Evolutionary conservation across 2,329 filamentous ascomycete species (phyloP), one percentile per base, ranked within the genome.

Genomic region (Diplodia intermedia): DNA sequence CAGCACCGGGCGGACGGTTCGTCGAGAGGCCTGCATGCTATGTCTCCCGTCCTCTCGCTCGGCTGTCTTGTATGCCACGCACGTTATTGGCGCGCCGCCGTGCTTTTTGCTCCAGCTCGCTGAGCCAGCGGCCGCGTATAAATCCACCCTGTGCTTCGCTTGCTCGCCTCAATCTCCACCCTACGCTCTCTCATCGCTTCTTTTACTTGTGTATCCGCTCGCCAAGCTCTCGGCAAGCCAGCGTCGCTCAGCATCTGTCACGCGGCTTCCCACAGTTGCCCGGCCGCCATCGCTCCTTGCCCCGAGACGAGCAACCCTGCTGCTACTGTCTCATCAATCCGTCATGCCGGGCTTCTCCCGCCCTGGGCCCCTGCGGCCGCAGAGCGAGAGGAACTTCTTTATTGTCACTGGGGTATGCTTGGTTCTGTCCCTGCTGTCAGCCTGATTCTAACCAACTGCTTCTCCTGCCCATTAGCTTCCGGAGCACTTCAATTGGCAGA

Each of bases 401-500:
- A 57, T 61, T 29, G 50, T 70, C 15, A 65, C 67, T 20, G 68
- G 68, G 20, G 69, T 70, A 69, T 12, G 47, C 23, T 40, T 52
- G 18, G 14, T 33, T 33, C 20, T 15, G 7, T 38, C n/a, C 6
- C 1, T 29, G 11, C 14, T 23, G 52, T 14, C 43, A 47, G 15
- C 26, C 33, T 38, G 8, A 26, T 18, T 5, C 18, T 18, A 11
- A 29, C 18, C n/a, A 7, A 7, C n/a, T 9, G 7, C 33, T 4
- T 14, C n/a, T 9, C 15, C 40, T 33, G 8, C 31, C 7, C 31
- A 33, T 33, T 8, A 70, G 69, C 38, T 71, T 23, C 70, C 68
- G 2, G 29, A 36, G 3, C n/a, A 70, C 50, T 69, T 65, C 61
- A 69, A 55, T 7, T 80, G 78, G 78, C 73, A 76, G 72, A 73